Evolutionary conservation across 305 asterid genomes (phyloP), one percentile per base, ranked within the genome.

Genomic region (Solanum hybrid): DNA sequence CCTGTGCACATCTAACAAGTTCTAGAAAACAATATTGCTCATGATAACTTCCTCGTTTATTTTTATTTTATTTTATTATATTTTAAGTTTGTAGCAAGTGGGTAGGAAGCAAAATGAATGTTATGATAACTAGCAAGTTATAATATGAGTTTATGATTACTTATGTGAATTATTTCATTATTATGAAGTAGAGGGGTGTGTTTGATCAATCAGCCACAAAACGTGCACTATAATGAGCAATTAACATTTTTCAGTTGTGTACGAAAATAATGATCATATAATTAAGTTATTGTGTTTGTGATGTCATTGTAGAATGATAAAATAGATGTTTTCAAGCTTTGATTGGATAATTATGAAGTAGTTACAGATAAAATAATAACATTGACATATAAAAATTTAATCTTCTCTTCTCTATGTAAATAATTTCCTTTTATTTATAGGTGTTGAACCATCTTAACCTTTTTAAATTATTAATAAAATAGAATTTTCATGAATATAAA

Each of bases 151-250:
- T 51, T 82, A 89, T 73, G 88, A 85, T 82, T 89, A 78, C 56
- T 29, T 71, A 36, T 60, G n/a, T 78, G 15, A 66, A 35, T n/a
- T 66, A 78, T 77, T 12, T 56, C 24, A 45, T 72, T 76, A 85
- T 75, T 40, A 88, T 84, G 87, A 84, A 84, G 40, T 51, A 84
- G 73, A 84, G 29, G 35, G 1, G 26, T 51, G 79, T 78, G 89
- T 11, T 38, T 38, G 90, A 88, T 77, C 90, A 89, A 89, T 84
- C 90, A 89, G 78, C 56, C 45, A 51, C 73, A 82, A 45, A 42
- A 10, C 13, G 36, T 82, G 27, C 87, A 84, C 40, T 51, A 84
- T 84, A 51, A 84, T 84, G 87, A 84, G 29, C 73, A 84, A 45
- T 45, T 42, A 81, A 35, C 17, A 42, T 27, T 81, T 37, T 42